These are phyloP conservation scores for Picochlorum sp. DNA, from an alignment of 139 green algal species.

Conservation along the genomic window DNA sequence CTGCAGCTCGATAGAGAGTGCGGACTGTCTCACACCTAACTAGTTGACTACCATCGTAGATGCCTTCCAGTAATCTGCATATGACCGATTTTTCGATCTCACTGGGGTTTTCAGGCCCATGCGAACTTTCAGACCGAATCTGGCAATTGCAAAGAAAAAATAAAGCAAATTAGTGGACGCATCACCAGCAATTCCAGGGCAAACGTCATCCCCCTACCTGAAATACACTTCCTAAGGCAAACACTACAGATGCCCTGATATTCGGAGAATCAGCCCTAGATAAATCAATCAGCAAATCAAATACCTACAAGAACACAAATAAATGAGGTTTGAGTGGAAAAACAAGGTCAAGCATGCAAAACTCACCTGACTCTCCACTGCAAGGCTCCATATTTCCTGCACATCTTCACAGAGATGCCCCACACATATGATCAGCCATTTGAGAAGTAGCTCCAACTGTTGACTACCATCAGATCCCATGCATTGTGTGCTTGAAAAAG, in stretches of 20 bases:
- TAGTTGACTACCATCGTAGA: constrained; percentile 59
- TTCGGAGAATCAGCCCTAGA: constrained; percentile 38
- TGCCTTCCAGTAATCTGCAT: constrained; percentile 37
- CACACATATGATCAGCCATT: constrained; percentile 87
- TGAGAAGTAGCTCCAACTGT: constrained; percentile 54
- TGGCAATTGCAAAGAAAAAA: no score
- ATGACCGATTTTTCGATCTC: constrained; percentile 28
- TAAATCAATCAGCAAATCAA: no score
- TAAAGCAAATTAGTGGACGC: no score
- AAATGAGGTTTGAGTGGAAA: no score
- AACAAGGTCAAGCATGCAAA: background rate
- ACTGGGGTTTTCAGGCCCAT: constrained; percentile 1
- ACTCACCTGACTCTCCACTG: constrained; percentile 28
- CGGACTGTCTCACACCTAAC: constrained; percentile 27
- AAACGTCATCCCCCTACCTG: no score
- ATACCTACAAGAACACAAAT: no score
- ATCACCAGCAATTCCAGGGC: no score
- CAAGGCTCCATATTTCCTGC: constrained; percentile 26
- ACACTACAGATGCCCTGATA: constrained; percentile 79
- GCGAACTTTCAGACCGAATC: background rate
- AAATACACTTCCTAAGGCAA: constrained; percentile 40
- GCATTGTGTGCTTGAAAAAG: background rate
- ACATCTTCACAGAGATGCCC: constrained; percentile 76
- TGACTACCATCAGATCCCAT: background rate
- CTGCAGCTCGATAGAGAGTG: no score